Evolutionary conservation across 345 rosid species (phyloP).

Genomic region (Pelargonium nanum): DNA sequence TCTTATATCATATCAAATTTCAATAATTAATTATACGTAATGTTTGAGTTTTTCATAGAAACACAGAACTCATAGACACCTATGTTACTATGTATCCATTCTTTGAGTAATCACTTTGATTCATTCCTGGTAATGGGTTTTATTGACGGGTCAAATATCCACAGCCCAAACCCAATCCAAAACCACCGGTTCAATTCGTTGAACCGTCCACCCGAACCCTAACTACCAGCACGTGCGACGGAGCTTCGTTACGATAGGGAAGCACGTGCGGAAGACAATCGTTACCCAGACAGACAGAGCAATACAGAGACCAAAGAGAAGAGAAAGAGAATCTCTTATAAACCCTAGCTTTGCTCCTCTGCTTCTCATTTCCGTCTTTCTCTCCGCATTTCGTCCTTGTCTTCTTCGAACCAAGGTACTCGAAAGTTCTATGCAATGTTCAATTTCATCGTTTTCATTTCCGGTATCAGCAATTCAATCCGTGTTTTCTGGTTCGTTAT

Average conservation of each 20-base stretch:
- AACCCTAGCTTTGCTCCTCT: not conserved
- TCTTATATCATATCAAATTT: too few species aligned
- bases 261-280: conserved; percentile 21
- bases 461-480: not conserved
- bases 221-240: conserved; percentile 24
- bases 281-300: conserved; percentile 10
- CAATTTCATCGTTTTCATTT: not conserved
- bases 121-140: too few species aligned
- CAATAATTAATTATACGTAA: too few species aligned
- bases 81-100: not conserved
- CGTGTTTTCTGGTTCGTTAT: not conserved
- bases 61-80: too few species aligned
- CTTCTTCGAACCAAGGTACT: too few species aligned
- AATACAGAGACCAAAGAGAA: not conserved
- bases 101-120: too few species aligned
- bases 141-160: too few species aligned
- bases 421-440: not conserved
- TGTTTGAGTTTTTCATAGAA: too few species aligned
- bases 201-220: conserved; percentile 17
- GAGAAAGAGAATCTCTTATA: not conserved
- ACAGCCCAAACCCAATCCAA: not conserved
- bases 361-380: not conserved
- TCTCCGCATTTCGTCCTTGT: not conserved
- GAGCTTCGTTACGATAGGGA: not conserved
- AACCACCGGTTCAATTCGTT: not conserved